Evolutionary conservation across 495 filamentous ascomycete genomes (phyloP), one percentile per base, ranked within the genome.

Genomic region (Penicillium desertorum): DNA sequence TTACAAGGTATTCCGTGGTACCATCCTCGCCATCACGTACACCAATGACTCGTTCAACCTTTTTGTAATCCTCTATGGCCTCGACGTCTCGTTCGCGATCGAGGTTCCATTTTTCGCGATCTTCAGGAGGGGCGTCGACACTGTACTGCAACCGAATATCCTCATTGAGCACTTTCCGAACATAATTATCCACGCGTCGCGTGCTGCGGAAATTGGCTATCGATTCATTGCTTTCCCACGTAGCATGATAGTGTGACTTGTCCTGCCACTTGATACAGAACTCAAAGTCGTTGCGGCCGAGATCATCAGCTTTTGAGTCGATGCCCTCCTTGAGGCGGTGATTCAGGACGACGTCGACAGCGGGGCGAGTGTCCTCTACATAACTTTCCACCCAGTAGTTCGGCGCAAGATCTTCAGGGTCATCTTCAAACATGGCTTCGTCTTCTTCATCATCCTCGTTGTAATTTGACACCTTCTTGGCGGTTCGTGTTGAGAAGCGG

Each of bases 261-360:
- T 84, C 88, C 71, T 96, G 91, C 94, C 94, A 99, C 79, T 99
- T 99, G 63, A 99, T 92, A 67, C 87, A 91, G 69, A 90, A 98
- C 57, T 96, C 89, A 59, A 91, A 97, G 63, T 96, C 89, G 52
- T 91, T 83, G 59, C 89, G 88, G 20, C 79, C 81, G 39, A 83
- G 59, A 51, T 86, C 77, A n/a, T 71, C 65, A 20, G 79, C 75
- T 25, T 74, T 70, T 30, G 84, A 71, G 74, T 86, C 79, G 25
- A 81, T 77, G 45, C 80, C 91, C 36, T 89, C 87, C 68, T 85
- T 90, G 11, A 87, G 72, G 34, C 90, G 83, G 68, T 97, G 91
- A 59, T 96, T 88, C 45, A 98, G 81, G 49, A 98, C 87, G 46
- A 88, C 81, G 62, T 99, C 95, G 60, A 99, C 91, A 47, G 88